Percentiles rank a stretch among this genome's conserved stretches.
These are phyloP conservation scores for Kalanchoe fedtschenkoi DNA, from an alignment of 164 flowering plant species.

Conservation along the genomic window DNA sequence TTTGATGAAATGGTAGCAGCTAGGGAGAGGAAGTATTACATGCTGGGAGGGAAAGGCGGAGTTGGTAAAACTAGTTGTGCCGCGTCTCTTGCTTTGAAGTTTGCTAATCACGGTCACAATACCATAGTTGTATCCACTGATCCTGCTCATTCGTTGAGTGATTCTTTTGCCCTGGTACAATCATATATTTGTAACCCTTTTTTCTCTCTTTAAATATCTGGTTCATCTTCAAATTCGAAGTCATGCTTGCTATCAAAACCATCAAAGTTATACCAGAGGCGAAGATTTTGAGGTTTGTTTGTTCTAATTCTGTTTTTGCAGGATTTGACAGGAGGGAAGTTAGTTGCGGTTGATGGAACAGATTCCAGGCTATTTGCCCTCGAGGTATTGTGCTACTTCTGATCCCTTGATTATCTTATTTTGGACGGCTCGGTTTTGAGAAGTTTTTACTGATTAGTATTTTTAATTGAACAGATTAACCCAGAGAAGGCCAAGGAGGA, in stretches of 20 bases:
- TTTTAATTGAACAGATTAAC: slow-evolving; percentile 47
- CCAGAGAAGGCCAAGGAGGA: slow-evolving; percentile 96
- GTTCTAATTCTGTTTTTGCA: no score
- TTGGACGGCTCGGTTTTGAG: background rate
- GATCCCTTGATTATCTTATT: background rate
- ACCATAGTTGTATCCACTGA: slow-evolving; percentile 89
- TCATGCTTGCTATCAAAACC: background rate
- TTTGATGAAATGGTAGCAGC: slow-evolving; percentile 10
- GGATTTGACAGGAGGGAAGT: slow-evolving; percentile 86
- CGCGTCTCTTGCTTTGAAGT: slow-evolving; percentile 86
- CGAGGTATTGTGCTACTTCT: slow-evolving; percentile 38
- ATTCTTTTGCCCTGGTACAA: slow-evolving; percentile 42
- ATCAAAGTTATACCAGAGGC: background rate
- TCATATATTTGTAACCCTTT: background rate
- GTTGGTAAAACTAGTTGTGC: slow-evolving; percentile 97
- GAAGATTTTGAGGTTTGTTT: background rate
- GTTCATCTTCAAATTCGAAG: background rate
- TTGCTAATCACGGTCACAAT: slow-evolving; percentile 77
- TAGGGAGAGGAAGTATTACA: slow-evolving; percentile 43
- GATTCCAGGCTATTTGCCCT: slow-evolving; percentile 81
- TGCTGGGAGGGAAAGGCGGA: slow-evolving; percentile 95
- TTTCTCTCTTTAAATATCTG: background rate
- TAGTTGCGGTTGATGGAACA: slow-evolving; percentile 85
- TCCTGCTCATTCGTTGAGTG: slow-evolving; percentile 96
- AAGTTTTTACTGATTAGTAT: background rate